These are phyloP conservation scores for Pyrenochaeta sp. DNA, from an alignment of 2,329 filamentous ascomycete species.

Conservation along the genomic window DNA sequence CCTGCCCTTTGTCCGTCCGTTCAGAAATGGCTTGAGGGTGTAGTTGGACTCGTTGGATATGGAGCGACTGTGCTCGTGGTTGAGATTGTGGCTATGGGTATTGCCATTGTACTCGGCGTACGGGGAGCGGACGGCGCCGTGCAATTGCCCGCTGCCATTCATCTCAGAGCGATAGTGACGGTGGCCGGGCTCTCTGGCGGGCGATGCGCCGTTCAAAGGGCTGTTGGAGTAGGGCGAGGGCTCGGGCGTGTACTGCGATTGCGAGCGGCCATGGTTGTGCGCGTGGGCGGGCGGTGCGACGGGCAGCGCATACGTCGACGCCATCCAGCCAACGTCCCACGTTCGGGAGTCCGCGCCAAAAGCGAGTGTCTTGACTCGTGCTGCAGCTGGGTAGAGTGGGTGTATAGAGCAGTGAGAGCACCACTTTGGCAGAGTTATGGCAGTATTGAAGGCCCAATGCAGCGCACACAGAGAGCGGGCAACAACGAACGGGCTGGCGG, in stretches of 20 bases:
- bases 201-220: slow-evolving; percentile 25
- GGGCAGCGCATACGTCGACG: slow-evolving; percentile 56
- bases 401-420: slow-evolving; percentile 10
- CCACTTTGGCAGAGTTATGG: slow-evolving; percentile 1
- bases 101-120: slow-evolving; percentile 35
- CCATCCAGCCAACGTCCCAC: slow-evolving; percentile 46
- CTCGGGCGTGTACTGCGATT: slow-evolving; percentile 45
- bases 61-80: slow-evolving; percentile 27
- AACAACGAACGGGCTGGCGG: slow-evolving; percentile 2
- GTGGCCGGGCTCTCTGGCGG: slow-evolving; percentile 36
- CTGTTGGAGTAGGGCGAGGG: slow-evolving; percentile 29
- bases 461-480: neutral
- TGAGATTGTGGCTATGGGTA: slow-evolving; percentile 29
- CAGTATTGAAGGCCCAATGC: neutral
- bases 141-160: slow-evolving; percentile 46
- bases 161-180: slow-evolving; percentile 41
- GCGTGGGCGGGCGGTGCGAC: slow-evolving; percentile 39
- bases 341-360: slow-evolving; percentile 18
- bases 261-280: slow-evolving; percentile 49
- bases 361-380: slow-evolving; percentile 26
- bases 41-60: slow-evolving; percentile 39
- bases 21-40: slow-evolving; percentile 39
- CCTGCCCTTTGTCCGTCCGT: slow-evolving; percentile 42
- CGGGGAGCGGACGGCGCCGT: slow-evolving; percentile 38
- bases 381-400: slow-evolving; percentile 21